Conservation (phyloP, 2,329 filamentous ascomycete genomes). For the Aureobasidium melanogenum region DNA sequence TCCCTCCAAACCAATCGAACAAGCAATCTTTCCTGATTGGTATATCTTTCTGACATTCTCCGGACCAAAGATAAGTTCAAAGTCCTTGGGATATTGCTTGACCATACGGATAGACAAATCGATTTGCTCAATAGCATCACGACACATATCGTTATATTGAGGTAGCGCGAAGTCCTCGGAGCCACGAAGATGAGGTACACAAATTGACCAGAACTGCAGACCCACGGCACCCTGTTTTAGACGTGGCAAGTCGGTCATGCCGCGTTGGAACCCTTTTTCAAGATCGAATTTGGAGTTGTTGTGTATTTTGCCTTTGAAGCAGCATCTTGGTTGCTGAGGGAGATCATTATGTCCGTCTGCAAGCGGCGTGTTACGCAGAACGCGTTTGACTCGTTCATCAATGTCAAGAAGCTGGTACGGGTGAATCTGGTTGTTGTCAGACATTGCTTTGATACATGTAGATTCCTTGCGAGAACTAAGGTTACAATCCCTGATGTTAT, state of each 20-base stretch:
- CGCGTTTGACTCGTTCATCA: conserved; percentile 24
- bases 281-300: conserved; percentile 28
- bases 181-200: conserved; percentile 18
- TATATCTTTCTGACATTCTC: conserved; percentile 25
- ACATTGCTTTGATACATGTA: neutral
- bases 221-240: conserved; percentile 20
- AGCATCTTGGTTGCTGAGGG: conserved; percentile 15
- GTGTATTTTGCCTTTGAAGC: conserved; percentile 26
- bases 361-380: conserved; percentile 23
- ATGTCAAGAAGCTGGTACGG: conserved; percentile 19
- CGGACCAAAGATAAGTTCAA: conserved; percentile 21
- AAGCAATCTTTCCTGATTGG: conserved; percentile 25
- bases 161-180: conserved; percentile 20
- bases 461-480: neutral
- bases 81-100: conserved; percentile 23
- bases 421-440: conserved; percentile 2
- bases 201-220: conserved; percentile 21
- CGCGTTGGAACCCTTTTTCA: conserved; percentile 24
- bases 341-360: conserved; percentile 31
- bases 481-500: neutral
- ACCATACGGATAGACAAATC: conserved; percentile 22
- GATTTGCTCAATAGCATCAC: conserved; percentile 20
- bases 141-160: conserved; percentile 20
- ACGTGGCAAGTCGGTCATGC: conserved; percentile 20
- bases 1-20: conserved; percentile 32